These are phyloP conservation scores for Lentinula raphanica DNA, from an alignment of 768 basidiomycete species.

Conservation along the genomic window DNA sequence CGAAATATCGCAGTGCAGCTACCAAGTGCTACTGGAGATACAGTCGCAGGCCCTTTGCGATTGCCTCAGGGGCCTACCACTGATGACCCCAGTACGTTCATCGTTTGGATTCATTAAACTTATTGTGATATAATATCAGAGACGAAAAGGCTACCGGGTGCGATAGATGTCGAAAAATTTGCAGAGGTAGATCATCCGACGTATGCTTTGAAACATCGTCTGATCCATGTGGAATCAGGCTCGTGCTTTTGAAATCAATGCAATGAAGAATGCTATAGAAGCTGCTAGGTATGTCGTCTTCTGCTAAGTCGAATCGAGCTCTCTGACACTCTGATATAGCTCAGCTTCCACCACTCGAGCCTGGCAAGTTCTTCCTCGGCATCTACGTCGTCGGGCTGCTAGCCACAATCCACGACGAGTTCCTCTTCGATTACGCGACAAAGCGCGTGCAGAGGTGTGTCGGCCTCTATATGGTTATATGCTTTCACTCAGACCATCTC, in stretches of 20 bases:
- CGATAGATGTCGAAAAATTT: slow-evolving; percentile 86
- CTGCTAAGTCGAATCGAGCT: not conserved
- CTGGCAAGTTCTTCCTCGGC: slow-evolving; percentile 91
- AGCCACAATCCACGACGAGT: slow-evolving; percentile 93
- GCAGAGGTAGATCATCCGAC: slow-evolving; percentile 51
- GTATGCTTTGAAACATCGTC: not conserved
- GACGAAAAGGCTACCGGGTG: slow-evolving; percentile 56
- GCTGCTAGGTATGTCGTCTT: slow-evolving; percentile 51
- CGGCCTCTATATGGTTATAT: not conserved
- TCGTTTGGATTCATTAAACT: not conserved
- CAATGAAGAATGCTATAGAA: slow-evolving; percentile 87
- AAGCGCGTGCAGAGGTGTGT: slow-evolving; percentile 77
- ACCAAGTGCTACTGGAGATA: slow-evolving; percentile 16
- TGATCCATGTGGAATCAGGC: slow-evolving; percentile 46
- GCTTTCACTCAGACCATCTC: not conserved
- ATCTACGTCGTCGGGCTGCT: slow-evolving; percentile 87
- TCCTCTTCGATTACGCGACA: slow-evolving; percentile 74
- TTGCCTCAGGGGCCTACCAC: slow-evolving; percentile 20
- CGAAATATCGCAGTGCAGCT: slow-evolving; percentile 64
- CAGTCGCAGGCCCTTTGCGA: slow-evolving; percentile 36
- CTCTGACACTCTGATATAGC: slow-evolving; percentile 30
- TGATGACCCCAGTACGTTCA: slow-evolving; percentile 38
- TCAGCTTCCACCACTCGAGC: slow-evolving; percentile 70
- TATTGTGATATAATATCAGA: slow-evolving; percentile 29
- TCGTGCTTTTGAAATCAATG: slow-evolving; percentile 81